These are phyloP conservation scores for Dryas integrifolia DNA, from an alignment of 331 rosid genomes.

Conservation along the genomic window DNA sequence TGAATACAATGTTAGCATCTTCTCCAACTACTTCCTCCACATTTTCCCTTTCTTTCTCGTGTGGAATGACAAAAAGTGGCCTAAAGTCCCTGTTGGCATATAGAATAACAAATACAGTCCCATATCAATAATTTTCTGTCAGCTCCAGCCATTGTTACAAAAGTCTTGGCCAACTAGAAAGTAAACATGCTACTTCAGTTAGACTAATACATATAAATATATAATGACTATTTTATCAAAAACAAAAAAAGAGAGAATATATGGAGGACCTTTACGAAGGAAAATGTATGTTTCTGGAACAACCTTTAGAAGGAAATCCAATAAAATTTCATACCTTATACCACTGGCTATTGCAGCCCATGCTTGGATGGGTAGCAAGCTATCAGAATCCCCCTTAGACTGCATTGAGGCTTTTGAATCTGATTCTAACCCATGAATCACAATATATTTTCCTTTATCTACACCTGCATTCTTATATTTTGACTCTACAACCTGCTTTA, in stretches of 20 bases:
- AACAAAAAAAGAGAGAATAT: too few species aligned
- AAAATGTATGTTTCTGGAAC: not conserved
- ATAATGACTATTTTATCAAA: too few species aligned
- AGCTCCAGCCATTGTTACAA: not conserved
- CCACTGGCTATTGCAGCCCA: conserved; percentile 64
- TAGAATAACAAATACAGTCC: not conserved
- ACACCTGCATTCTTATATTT: conserved; percentile 64
- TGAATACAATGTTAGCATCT: conserved; percentile 70
- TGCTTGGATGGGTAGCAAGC: conserved; percentile 71
- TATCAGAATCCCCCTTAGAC: conserved; percentile 77
- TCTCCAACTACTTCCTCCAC: conserved; percentile 60
- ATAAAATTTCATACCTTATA: conserved; percentile 36
- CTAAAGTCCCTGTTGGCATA: conserved; percentile 52
- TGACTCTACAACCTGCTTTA: conserved; percentile 65
- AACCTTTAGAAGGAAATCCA: not conserved
- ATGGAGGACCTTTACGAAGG: too few species aligned
- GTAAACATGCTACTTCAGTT: not conserved
- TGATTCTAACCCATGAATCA: conserved; percentile 77
- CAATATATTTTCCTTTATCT: conserved; percentile 62
- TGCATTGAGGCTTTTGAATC: conserved; percentile 95
- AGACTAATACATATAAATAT: not conserved
- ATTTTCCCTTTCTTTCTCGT: conserved; percentile 81
- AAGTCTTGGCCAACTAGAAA: not conserved
- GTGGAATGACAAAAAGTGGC: conserved; percentile 92
- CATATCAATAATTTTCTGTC: not conserved